Conservation (phyloP, 495 filamentous ascomycete species). For the Penicilliopsis zonata region DNA sequence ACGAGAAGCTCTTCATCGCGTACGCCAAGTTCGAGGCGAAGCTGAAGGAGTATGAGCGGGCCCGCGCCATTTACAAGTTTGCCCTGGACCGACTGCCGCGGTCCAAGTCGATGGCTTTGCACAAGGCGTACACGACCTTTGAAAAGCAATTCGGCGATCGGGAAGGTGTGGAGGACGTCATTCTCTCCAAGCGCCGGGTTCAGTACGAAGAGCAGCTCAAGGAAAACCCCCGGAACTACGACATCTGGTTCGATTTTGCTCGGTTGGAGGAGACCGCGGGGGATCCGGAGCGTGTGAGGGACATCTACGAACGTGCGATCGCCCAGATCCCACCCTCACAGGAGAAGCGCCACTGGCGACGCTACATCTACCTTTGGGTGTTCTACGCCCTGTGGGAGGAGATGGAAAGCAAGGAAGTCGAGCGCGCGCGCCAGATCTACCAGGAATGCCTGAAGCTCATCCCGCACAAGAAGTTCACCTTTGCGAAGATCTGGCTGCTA, state of each 20-base stretch:
- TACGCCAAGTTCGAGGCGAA: slow-evolving; percentile 90
- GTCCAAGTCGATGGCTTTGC: slow-evolving; percentile 70
- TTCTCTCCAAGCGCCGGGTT: slow-evolving; percentile 85
- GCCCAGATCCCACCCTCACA: slow-evolving; percentile 91
- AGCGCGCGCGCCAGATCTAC: slow-evolving; percentile 83
- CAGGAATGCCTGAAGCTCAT: slow-evolving; percentile 75
- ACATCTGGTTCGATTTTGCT: slow-evolving; percentile 92
- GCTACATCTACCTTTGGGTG: slow-evolving; percentile 96
- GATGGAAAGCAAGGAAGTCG: slow-evolving; percentile 63
- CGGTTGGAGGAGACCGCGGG: slow-evolving; percentile 77
- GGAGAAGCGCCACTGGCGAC: slow-evolving; percentile 93
- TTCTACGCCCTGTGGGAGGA: slow-evolving; percentile 97
- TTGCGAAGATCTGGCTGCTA: slow-evolving; percentile 90
- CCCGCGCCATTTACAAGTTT: slow-evolving; percentile 94
- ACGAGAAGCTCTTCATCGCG: slow-evolving; percentile 86
- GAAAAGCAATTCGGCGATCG: slow-evolving; percentile 96
- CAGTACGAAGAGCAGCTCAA: slow-evolving; percentile 89
- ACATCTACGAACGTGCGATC: slow-evolving; percentile 92
- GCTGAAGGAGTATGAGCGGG: slow-evolving; percentile 87
- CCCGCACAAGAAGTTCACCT: slow-evolving; percentile 95
- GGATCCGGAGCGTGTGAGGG: slow-evolving; percentile 69
- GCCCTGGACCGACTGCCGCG: slow-evolving; percentile 85
- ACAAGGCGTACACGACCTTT: slow-evolving; percentile 91
- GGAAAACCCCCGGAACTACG: slow-evolving; percentile 89
- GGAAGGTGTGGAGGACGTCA: slow-evolving; percentile 90